Evolutionary conservation across 176 grass and related monocot genomes (phyloP).

Genomic region (Cenchrus americanus): DNA sequence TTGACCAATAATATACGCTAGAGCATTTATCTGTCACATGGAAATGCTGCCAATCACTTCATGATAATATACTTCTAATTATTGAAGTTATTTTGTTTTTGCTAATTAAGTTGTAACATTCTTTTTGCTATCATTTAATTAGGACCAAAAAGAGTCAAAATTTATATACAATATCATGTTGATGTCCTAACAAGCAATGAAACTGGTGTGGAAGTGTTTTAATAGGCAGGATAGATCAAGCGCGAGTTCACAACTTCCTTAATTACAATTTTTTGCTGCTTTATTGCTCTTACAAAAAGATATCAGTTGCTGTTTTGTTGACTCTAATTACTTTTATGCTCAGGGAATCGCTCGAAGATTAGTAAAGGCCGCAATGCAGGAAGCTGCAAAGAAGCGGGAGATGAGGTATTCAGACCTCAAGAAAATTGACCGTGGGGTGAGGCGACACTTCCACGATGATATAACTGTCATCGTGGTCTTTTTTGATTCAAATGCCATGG

Average conservation of each 20-base stretch:
- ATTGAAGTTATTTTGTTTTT: not conserved
- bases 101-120: not conserved
- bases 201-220: not conserved
- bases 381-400: conserved; percentile 90
- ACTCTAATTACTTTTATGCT: conserved; percentile 29
- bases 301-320: conserved; percentile 30
- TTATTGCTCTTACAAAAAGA: not conserved
- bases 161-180: not conserved
- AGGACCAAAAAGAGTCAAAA: not conserved
- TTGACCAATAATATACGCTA: not conserved
- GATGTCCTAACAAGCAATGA: not conserved
- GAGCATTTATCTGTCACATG: not conserved
- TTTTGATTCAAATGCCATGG: conserved; percentile 62
- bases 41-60: not conserved
- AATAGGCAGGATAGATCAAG: not conserved
- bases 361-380: conserved; percentile 74
- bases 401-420: conserved; percentile 93
- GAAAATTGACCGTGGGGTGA: conserved; percentile 78
- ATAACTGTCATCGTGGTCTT: conserved; percentile 86
- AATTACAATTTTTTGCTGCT: not conserved
- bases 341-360: conserved; percentile 77
- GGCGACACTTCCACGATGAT: conserved; percentile 86
- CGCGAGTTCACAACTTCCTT: not conserved
- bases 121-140: not conserved
- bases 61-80: not conserved